These are phyloP conservation scores for Rhododendron vialii DNA, from an alignment of 148 eudicot species.

Conservation along the genomic window DNA sequence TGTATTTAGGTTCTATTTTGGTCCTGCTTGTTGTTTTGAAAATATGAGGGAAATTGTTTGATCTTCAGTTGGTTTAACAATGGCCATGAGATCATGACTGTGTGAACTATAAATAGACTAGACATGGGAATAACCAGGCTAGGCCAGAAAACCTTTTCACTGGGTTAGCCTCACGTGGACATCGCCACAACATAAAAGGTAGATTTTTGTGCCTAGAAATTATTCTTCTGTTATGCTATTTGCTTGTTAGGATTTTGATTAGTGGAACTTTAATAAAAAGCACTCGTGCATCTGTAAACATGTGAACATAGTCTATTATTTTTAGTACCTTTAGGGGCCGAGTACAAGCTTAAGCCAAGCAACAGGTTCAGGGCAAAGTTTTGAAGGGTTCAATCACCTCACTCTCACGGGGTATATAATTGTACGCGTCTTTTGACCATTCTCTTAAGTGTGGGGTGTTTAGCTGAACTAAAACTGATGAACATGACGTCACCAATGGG, in stretches of 20 bases:
- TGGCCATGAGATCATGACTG: background rate
- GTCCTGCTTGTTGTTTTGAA: background rate
- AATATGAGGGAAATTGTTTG: background rate
- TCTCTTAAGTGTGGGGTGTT: background rate
- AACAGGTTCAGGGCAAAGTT: background rate
- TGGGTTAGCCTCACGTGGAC: background rate
- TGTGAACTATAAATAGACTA: background rate
- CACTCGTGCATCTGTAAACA: no score
- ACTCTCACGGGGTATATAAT: background rate
- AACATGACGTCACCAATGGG: background rate
- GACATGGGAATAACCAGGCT: background rate
- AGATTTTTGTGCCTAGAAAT: background rate
- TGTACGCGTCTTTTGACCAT: background rate
- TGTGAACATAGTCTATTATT: no score
- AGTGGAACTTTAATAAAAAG: no score
- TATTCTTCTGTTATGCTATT: background rate
- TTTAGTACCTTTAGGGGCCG: no score
- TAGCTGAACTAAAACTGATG: background rate
- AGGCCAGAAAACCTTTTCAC: background rate
- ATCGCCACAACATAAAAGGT: background rate
- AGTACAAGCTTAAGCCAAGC: no score
- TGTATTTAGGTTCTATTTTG: background rate
- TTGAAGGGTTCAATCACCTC: background rate
- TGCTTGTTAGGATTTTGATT: no score
- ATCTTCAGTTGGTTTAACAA: background rate